A percentile compares a stretch with the other conserved stretches of the same genome.
Conservation (phyloP, 2,329 filamentous ascomycete genomes). For the Rhexocercosporidium sp. region DNA sequence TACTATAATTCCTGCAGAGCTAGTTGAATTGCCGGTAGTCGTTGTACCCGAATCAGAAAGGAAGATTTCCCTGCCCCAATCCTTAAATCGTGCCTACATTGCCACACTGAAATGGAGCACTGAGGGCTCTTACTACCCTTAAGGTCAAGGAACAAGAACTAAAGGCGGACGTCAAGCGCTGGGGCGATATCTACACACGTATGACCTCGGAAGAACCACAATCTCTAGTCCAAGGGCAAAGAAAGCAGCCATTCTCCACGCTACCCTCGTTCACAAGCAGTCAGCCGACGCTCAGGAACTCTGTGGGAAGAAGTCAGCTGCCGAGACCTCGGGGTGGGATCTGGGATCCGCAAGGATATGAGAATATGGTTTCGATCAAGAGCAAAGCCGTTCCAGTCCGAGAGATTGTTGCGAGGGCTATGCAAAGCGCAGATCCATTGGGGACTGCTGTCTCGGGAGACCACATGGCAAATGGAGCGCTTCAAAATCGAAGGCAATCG, state of each 20-base stretch:
- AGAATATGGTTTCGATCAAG: neutral
- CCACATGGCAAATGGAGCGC: neutral
- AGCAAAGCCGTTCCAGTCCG: slow-evolving; percentile 16
- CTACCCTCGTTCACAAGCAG: neutral
- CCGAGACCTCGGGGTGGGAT: neutral
- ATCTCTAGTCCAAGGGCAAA: neutral
- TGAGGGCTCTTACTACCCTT: neutral
- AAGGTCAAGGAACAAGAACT: slow-evolving; percentile 15
- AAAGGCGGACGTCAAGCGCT: neutral
- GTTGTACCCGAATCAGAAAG: neutral
- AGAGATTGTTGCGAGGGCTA: slow-evolving; percentile 8
- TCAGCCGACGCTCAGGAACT: neutral
- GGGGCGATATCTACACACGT: neutral
- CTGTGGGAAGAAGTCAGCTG: neutral
- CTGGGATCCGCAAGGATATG: neutral
- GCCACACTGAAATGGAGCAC: neutral
- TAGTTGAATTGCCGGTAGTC: neutral
- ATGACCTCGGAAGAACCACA: neutral
- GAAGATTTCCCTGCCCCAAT: neutral
- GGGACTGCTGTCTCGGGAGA: neutral
- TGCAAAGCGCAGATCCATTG: neutral
- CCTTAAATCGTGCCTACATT: neutral
- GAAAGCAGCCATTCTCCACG: neutral
- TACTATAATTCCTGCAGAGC: neutral
- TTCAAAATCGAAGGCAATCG: neutral